Percentiles rank a stretch among this genome's conserved stretches.
phyloP scores from a whole-genome alignment of 306 rosid genomes.

The Psophocarpus tetragonolobus region DNA sequence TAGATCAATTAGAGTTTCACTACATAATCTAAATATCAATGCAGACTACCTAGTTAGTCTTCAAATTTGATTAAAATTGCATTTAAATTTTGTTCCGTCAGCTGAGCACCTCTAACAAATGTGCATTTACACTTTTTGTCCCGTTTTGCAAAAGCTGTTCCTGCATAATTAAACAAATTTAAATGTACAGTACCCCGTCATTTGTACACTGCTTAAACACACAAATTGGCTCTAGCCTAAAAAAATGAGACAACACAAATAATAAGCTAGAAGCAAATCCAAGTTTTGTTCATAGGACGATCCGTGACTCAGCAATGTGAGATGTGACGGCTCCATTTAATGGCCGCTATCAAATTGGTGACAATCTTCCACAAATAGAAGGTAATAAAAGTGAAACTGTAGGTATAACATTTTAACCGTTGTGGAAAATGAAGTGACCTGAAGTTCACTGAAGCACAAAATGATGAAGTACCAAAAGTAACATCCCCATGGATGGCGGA shows the following conservation, averaged over 20 bases:
- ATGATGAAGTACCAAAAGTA: slow-evolving; percentile 29
- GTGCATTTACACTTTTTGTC: slow-evolving; percentile 30
- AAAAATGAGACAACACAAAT: background rate
- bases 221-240: background rate
- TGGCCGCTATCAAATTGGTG: slow-evolving; percentile 41
- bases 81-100: no score
- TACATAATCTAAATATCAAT: no score
- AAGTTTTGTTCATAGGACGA: background rate
- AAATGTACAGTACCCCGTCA: background rate
- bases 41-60: no score
- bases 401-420: background rate
- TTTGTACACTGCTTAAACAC: background rate
- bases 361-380: slow-evolving; percentile 37
- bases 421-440: background rate
- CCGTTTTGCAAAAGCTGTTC: background rate
- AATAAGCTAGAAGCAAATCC: background rate
- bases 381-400: slow-evolving; percentile 24
- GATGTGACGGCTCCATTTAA: slow-evolving; percentile 37
- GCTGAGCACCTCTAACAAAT: background rate
- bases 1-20: no score
- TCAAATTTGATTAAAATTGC: no score
- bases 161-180: background rate
- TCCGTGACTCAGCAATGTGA: slow-evolving; percentile 31
- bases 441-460: slow-evolving; percentile 32
- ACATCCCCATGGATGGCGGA: no score